Evolutionary conservation across 2,329 filamentous ascomycete genomes (phyloP).

Genomic region (Cercospora canescens): DNA sequence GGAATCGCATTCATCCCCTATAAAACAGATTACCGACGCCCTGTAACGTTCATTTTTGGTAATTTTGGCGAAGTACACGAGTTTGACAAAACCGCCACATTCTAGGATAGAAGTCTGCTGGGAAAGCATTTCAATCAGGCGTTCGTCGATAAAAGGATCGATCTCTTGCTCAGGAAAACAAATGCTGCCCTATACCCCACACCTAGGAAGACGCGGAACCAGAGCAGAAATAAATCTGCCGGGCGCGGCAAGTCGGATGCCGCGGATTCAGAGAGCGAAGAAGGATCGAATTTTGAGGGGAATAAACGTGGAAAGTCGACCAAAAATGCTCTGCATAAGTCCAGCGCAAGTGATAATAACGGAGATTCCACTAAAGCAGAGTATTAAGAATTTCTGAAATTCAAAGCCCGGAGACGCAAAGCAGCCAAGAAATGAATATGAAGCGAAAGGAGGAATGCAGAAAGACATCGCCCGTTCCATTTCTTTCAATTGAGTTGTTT

Average conservation of each 20-base stretch:
- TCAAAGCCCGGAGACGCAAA: neutral
- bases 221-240: neutral
- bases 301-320: neutral
- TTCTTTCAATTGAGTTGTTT: neutral
- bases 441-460: neutral
- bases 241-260: neutral
- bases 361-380: neutral
- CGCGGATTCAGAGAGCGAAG: neutral
- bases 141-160: neutral
- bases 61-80: neutral
- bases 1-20: neutral
- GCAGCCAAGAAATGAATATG: neutral
- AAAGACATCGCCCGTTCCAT: neutral
- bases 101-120: neutral
- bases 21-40: neutral
- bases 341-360: neutral
- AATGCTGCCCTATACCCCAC: neutral
- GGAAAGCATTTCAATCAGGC: neutral
- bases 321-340: neutral
- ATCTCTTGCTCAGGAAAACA: neutral
- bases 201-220: neutral
- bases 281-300: neutral
- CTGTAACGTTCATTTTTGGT: neutral
- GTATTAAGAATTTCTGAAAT: neutral
- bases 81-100: neutral